Evolutionary conservation across 73 alveolate genomes (phyloP), one percentile per base, ranked within the genome.

Genomic region (Blepharisma japonicum): DNA sequence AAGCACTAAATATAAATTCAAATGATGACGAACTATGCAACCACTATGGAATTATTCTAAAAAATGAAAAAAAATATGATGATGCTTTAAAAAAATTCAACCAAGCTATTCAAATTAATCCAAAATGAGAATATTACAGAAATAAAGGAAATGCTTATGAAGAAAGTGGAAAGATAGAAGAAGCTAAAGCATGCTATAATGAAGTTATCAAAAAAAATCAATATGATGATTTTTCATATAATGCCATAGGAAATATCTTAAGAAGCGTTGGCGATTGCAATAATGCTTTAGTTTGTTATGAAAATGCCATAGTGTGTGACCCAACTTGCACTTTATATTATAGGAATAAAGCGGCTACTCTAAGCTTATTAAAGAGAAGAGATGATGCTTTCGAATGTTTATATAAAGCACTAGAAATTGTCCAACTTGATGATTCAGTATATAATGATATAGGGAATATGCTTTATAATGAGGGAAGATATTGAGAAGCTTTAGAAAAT

Each of bases 121-220:
- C 68, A n/a, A 53, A 53, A 53, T 14, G 23, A 14, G 68, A 53
- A 2, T n/a, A n/a, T 53, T 53, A 53, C 4, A 53, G 23, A 53
- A 53, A 20, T 3, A 79, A 48, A 46, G 90, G 90, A 55, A 78
- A 49, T 83, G 74, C 82, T 38, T 68, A 68, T 68, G n/a, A 68
- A 42, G 80, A 56, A 51, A 32, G 76, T 14, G 50, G 39, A 8
- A 66, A 83, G 67, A 70, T 68, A 51, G 54, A 67, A 42, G 86
- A 74, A 38, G 90, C 90, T 68, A 6, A 68, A 14, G 45, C 47
- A 49, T 80, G 82, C 47, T 83, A 67, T 53, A 80, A 83, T 53
- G 53, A 61, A 66, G 78, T 83, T 20, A 66, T 83, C 14, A 67
- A 83, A 78, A 50, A 76, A 78, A 82, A 83, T 45, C 77, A 78